A percentile compares a stretch with the other conserved stretches of the same genome.
Evolutionary conservation across 371 early-diverging fungal genomes (phyloP).

Genomic region (Chytridium lagenaria): DNA sequence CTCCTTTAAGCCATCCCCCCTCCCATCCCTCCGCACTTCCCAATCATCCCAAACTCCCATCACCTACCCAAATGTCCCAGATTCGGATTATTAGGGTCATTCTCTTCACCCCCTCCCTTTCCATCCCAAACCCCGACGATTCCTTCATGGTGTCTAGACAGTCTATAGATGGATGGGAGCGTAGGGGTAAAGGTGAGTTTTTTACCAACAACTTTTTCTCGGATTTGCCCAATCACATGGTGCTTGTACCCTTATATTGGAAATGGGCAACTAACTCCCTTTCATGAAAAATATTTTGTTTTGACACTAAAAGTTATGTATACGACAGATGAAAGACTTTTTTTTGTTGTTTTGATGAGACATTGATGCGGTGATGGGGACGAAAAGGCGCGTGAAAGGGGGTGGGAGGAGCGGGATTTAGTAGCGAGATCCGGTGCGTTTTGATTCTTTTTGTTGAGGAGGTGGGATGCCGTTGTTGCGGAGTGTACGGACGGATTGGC

Average conservation of each 20-base stretch:
- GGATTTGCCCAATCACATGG: too few relatives aligned
- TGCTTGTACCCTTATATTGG: too few relatives aligned
- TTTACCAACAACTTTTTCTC: too few relatives aligned
- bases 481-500: conserved; percentile 14
- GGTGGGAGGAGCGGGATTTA: neutral
- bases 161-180: too few relatives aligned
- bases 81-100: conserved; percentile 1
- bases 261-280: too few relatives aligned
- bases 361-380: neutral
- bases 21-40: neutral
- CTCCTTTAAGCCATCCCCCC: neutral
- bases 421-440: neutral
- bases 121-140: too few relatives aligned
- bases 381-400: neutral
- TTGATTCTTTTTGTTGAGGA: neutral
- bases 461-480: conserved; percentile 18
- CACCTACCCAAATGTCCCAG: conserved; percentile 1
- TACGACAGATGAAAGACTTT: too few relatives aligned
- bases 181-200: too few relatives aligned
- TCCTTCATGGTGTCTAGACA: too few relatives aligned
- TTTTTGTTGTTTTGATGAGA: neutral
- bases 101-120: neutral
- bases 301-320: too few relatives aligned
- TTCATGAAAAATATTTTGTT: too few relatives aligned
- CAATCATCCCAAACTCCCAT: neutral